A percentile compares a stretch with the other conserved stretches of the same genome.
phyloP scores from a whole-genome alignment of 495 filamentous ascomycete genomes.

The Neurospora sublineolata region DNA sequence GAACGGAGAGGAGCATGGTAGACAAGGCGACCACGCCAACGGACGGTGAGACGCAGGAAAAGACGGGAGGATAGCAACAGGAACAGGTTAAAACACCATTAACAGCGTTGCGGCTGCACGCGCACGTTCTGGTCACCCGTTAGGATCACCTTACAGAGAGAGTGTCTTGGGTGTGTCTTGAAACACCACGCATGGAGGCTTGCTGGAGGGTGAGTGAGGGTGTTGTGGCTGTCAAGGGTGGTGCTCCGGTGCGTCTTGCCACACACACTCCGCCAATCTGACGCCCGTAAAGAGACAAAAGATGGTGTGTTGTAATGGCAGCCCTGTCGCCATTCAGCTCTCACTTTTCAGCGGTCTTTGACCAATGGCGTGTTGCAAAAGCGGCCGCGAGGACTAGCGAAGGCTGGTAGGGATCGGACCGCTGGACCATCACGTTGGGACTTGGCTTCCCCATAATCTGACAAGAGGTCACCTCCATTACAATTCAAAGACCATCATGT shows the following conservation, averaged over 20 bases:
- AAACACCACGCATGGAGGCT: background rate
- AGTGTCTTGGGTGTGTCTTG: background rate
- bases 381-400: background rate
- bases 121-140: background rate
- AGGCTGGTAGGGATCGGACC: background rate
- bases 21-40: background rate
- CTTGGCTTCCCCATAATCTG: background rate
- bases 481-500: background rate
- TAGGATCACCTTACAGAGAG: background rate
- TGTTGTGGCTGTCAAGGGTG: background rate
- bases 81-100: background rate
- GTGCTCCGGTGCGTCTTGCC: background rate
- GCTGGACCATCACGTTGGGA: background rate
- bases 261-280: background rate
- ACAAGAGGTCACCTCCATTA: background rate
- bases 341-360: background rate
- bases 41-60: background rate
- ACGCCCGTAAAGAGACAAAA: background rate
- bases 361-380: background rate
- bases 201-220: background rate
- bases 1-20: background rate
- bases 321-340: background rate
- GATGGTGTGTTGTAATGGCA: background rate
- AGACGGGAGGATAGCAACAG: background rate
- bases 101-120: background rate